phyloP scores from a whole-genome alignment of 768 basidiomycete genomes.

The Amanita jacksonii region DNA sequence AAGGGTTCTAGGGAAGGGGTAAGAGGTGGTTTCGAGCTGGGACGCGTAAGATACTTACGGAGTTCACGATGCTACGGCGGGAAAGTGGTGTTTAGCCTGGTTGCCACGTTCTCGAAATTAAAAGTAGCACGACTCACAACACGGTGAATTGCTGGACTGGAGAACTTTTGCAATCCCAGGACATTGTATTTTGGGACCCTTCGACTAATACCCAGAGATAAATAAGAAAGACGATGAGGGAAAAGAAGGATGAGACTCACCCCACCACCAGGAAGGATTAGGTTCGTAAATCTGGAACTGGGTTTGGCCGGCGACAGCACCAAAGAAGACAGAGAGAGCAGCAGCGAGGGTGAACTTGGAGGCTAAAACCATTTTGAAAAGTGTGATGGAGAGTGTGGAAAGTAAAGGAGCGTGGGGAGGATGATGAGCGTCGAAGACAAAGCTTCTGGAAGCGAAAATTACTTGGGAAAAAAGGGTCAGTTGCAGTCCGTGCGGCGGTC shows the following conservation, averaged over 20 bases:
- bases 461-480: not conserved
- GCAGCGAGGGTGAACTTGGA: constrained; percentile 3
- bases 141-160: constrained; percentile 6
- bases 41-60: not conserved
- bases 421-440: not conserved
- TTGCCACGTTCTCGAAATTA: not conserved
- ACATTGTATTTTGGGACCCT: constrained; percentile 4
- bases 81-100: not conserved
- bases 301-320: not conserved
- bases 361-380: constrained; percentile 5
- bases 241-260: not conserved
- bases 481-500: not conserved
- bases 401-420: constrained; percentile 9
- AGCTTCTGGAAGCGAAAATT: not conserved
- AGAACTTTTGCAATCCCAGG: constrained; percentile 8
- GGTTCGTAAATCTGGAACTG: constrained; percentile 3
- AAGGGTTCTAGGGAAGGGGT: not conserved
- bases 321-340: constrained; percentile 2
- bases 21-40: not conserved
- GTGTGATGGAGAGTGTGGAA: not conserved
- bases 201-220: not conserved
- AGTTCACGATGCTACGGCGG: constrained; percentile 8
- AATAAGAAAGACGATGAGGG: not conserved
- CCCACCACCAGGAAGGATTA: constrained; percentile 5
- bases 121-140: constrained; percentile 3